Base-by-base conservation (phyloP, 305 asterid genomes). In the Fraxinus baroniana region DNA sequence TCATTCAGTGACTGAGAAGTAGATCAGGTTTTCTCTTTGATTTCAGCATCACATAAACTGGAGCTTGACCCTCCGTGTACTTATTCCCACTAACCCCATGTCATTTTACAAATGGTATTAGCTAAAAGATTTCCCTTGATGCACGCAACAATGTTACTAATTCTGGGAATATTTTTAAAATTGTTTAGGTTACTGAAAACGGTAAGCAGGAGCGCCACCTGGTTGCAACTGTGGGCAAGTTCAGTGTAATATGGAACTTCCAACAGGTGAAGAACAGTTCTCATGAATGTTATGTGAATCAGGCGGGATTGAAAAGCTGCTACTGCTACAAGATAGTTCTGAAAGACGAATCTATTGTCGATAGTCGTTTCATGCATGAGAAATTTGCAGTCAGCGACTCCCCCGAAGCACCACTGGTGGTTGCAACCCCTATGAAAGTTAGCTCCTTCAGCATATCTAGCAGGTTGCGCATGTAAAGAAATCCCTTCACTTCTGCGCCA, bases 331-430 rank as follows among this genome's bases (percentile, higher is more conserved):
- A 93, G 92, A 91, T 92, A 49, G 94, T 95, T 72, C 91, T 80
- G 17, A 95, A 92, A 86, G 95, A 94, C 2, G 97, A 94, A 78
- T 95, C 99, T 2, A 95, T 95, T 76, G 96, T 95, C 1, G 98
- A 91, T 30, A 94, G 99, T 80, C 93, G 98, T 57, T 95, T 95
- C 92, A 95, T 95, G 99, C 99, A 95, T 12, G 99, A 95, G 84
- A 95, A 94, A 73, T 95, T 83, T 55, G 99, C 98, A 33, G 94
- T 94, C 57, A 88, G 88, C 0, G 98, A 95, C 88, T 94, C 99
- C 2, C 99, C 99, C 10, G 99, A 95, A 83, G 98, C 99, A 24
- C 99, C 99, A 0, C 81, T 95, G 44, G 99, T 95, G 86, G 99
- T 94, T 74, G 99, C 98, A 9, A 95, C 98, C 77, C 93, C 96